Base-by-base conservation (phyloP, 805 yeast species). In the Tetrapisispora namnaoensis region DNA sequence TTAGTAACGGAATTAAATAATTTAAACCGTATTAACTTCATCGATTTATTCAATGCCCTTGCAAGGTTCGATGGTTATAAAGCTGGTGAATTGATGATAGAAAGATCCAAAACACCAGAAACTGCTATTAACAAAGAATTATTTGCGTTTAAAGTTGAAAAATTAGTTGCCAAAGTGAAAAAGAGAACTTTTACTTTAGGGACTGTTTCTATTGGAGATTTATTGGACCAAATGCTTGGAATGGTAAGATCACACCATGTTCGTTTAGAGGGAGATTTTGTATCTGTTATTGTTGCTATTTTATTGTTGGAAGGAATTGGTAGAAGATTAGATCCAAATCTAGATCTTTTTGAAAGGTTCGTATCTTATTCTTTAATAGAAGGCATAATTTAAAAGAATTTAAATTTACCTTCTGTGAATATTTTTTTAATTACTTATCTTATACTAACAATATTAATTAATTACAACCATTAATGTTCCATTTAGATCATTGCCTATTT, bases 161-260 rank as follows among this genome's bases (percentile, higher is more conserved):
- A 81, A 56, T 73, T 93, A 49, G 96, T 93, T 24, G 79, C 77
- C 56, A 73, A 83, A 56, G 86, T 93, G 60, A 88, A 86, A 60
- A 78, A 83, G 60, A 73, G 95, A 49, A 93, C 99, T 0, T 93
- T 93, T 61, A 86, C 97, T 1, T 70, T 93, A 46, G 98, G 98
- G 0, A 85, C 88, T 43, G 83, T 93, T 14, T 85, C 91, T 36
- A 86, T 93, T 53, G 97, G 98, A 4, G 97, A 90, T 59, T 70
- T 93, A 49, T 71, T 93, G 49, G 93, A 88, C 56, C 84, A 81
- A 59, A 90, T 91, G 74, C 73, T 93, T 50, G 73, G 82, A 3
- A 89, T 93, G 97, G 98, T 93, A 18, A 73, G 98, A 52, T 71
- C 73, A 11, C 99, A 93, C 65, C 99, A 93, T 66, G 99, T 93